Conservation (phyloP, 495 filamentous ascomycete genomes). For the Chaetomium tenue region DNA sequence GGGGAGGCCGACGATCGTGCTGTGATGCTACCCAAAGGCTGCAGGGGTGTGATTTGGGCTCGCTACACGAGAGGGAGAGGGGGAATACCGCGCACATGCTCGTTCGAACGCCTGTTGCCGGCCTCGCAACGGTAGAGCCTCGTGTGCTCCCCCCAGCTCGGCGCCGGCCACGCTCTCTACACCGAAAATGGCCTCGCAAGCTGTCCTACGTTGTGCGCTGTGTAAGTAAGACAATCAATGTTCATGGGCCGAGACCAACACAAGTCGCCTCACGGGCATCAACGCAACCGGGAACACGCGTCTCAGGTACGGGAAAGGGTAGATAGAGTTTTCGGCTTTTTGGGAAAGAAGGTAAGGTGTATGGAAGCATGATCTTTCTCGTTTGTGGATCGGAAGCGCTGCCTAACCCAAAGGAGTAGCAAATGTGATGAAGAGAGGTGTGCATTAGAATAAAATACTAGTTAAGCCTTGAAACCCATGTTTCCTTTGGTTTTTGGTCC, state of each 20-base stretch:
- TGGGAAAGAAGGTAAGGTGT: not conserved
- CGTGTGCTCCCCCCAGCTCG: not conserved
- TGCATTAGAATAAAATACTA: slow-evolving; percentile 9
- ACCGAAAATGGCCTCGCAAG: not conserved
- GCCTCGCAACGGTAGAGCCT: not conserved
- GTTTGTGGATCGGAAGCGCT: too few relatives aligned
- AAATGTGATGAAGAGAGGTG: slow-evolving; percentile 10
- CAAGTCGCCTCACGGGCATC: too few relatives aligned
- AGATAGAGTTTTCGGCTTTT: not conserved
- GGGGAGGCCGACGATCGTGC: slow-evolving; percentile 9
- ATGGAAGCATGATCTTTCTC: too few relatives aligned
- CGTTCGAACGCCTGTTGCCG: not conserved
- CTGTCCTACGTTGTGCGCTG: not conserved
- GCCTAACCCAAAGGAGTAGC: not conserved
- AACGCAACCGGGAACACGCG: too few relatives aligned
- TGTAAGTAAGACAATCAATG: not conserved
- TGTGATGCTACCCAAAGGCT: slow-evolving; percentile 23
- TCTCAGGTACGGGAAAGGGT: not conserved
- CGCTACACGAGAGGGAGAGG: not conserved
- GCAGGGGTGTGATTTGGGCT: slow-evolving; percentile 11
- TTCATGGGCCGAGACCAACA: not conserved
- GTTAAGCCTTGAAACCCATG: slow-evolving; percentile 3
- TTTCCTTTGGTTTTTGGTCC: slow-evolving; percentile 8
- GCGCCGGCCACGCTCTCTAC: too few relatives aligned
- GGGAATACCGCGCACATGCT: not conserved